Base-by-base conservation (phyloP, 73 alveolate genomes). In the Paramecium biaurelia region DNA sequence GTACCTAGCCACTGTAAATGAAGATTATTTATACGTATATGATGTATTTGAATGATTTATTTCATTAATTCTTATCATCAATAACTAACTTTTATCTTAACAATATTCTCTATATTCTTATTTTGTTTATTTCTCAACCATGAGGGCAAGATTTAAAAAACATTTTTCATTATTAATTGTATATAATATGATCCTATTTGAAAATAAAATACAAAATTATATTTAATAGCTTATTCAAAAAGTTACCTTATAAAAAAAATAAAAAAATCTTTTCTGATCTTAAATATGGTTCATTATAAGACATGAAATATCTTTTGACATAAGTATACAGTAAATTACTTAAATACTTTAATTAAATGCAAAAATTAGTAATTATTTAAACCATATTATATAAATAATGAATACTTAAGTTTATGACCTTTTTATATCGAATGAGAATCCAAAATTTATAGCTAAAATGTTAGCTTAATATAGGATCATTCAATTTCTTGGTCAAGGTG, bases 401-500 rank as follows among this genome's bases (percentile, higher is more conserved):
- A 63, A 63, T 63, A 30, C 84, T 7, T 53, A 53, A 53, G 84
- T 63, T 63, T 32, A 63, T 26, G 84, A 63, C 49, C 84, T 63
- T 32, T 63, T 63, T 63, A 26, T 30, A 11, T 32, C 41, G 84
- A 63, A 26, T n/a, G 84, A 63, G 84, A 63, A 63, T 32, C 84
- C 41, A 12, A 63, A 63, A 63, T 63, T 63, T 63, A 34, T 32
- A 30, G 84, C 84, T 24, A 63, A 63, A 32, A 11, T 63, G 49
- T 20, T 63, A 30, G 41, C 84, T 24, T 63, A 63, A 11, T 63
- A 63, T 63, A 26, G 84, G 41, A 32, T 63, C 49, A 63, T 63
- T 30, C 45, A 26, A 26, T 63, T 63, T 63, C 84, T 63, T 26
- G 84, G 84, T 30, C 84, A 32, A 63, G 84, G 84, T 26, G 84